Evolutionary conservation across 2,329 filamentous ascomycete species (phyloP), one percentile per base, ranked within the genome.

Genomic region (Xenosphaeropsis pyriputrescens): DNA sequence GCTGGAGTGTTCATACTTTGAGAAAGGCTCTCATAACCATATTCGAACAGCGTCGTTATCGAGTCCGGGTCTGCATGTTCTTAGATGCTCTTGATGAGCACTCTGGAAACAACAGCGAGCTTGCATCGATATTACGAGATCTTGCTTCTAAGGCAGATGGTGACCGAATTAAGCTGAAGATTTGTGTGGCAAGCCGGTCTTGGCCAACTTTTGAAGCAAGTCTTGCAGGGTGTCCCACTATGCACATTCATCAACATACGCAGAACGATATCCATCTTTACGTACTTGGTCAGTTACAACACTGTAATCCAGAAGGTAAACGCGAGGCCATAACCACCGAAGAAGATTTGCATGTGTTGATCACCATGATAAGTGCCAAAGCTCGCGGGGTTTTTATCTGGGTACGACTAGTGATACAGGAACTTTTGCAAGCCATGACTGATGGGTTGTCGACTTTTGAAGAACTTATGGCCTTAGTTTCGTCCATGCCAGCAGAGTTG

Each of bases 331-430:
- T 26, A 3, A 26, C 22, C 7, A 26, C 22, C 8, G 22, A 26
- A 3, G 22, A 26, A 6, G 22, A 26, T 11, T 11, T 26, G 18
- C 22, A 46, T 11, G 30, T 37, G 3, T 40, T 47, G 2, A 34
- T 44, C 1, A 13, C 40, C 2, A 29, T 42, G 3, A 42, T 49
- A 29, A 40, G 38, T 11, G 11, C 35, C 3, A 45, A 34, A 15
- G 42, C 49, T 2, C 22, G 38, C 3, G 49, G 49, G 7, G 43
- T 52, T 2, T 52, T 52, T 33, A 39, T 52, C 2, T 52, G 47
- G 49, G 42, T 48, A 6, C 13, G 18, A 6, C 19, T 51, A 5
- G 48, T 51, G 4, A 40, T 50, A 3, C 15, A 30, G 2, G 32
- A 40, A 1, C 36, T 51, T 1, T 15, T 47, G 1, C 15, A 44